Conservation (phyloP, 495 filamentous ascomycete genomes). For the Endocarpon pusillum region DNA sequence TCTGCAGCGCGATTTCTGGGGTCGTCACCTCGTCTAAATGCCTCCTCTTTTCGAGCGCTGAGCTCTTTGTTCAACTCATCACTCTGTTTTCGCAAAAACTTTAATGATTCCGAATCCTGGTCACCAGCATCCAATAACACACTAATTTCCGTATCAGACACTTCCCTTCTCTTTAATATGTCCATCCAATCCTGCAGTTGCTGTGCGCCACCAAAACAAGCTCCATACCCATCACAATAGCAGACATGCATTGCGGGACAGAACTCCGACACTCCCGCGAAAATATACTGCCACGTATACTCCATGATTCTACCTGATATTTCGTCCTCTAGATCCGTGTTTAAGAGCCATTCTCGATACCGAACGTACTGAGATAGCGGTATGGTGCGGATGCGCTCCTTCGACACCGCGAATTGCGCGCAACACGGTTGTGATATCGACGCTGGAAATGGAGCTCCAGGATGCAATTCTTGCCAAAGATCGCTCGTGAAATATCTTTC, state of each 20-base stretch:
- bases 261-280: constrained; percentile 12
- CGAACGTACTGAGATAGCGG: constrained; percentile 32
- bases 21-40: constrained; percentile 33
- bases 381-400: constrained; percentile 27
- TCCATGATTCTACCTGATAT: constrained; percentile 47
- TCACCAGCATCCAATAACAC: no score
- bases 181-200: constrained; percentile 1
- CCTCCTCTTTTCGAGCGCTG: constrained; percentile 9
- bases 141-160: not conserved
- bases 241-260: constrained; percentile 21
- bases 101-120: no score
- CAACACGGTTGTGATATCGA: constrained; percentile 37
- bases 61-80: constrained; percentile 11
- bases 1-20: constrained; percentile 33
- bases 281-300: constrained; percentile 47
- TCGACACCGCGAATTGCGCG: constrained; percentile 50
- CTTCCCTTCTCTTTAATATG: not conserved
- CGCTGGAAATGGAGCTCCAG: constrained; percentile 13
- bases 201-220: not conserved
- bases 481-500: constrained; percentile 1
- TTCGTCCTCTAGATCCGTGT: constrained; percentile 34
- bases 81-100: no score
- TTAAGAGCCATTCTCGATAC: constrained; percentile 40
- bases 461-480: constrained; percentile 18
- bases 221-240: constrained; percentile 26